A percentile compares a stretch with the other conserved stretches of the same genome.
phyloP scores from a whole-genome alignment of 2,329 filamentous ascomycete genomes.

The Metarhizium sp. region DNA sequence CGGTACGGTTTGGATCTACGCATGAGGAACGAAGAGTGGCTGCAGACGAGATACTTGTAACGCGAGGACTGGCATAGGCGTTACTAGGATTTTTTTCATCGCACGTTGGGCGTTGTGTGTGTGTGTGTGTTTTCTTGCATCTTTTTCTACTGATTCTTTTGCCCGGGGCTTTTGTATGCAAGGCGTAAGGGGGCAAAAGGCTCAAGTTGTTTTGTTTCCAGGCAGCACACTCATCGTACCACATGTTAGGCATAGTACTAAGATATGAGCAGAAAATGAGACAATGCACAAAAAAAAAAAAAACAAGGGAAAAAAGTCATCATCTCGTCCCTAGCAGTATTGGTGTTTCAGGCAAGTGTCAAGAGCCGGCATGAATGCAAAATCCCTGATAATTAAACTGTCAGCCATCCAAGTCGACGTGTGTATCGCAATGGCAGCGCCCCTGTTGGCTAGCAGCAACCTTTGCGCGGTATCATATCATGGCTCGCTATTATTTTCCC shows the following conservation, averaged over 20 bases:
- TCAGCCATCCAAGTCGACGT: too few relatives aligned
- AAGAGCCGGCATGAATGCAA: too few relatives aligned
- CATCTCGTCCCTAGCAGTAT: too few relatives aligned
- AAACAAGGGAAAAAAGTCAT: too few relatives aligned
- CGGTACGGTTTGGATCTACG: constrained; percentile 73
- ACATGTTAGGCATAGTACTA: neutral
- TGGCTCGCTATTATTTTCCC: too few relatives aligned
- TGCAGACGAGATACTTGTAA: constrained; percentile 66
- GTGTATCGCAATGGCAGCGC: too few relatives aligned
- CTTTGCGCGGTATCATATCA: too few relatives aligned
- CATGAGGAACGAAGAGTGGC: constrained; percentile 80
- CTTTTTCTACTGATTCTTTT: neutral
- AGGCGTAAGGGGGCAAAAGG: neutral
- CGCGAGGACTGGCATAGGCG: neutral
- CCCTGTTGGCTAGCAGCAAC: too few relatives aligned
- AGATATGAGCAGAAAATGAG: neutral
- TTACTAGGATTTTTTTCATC: too few relatives aligned
- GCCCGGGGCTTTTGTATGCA: neutral
- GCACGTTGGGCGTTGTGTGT: neutral
- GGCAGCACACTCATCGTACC: neutral
- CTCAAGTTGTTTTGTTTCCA: neutral
- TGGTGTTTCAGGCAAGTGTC: too few relatives aligned
- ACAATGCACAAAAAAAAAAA: neutral
- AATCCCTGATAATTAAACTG: too few relatives aligned
- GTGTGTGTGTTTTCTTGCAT: neutral